Base-by-base conservation (phyloP, 805 yeast species). In the Kodamaea jinghongensis region DNA sequence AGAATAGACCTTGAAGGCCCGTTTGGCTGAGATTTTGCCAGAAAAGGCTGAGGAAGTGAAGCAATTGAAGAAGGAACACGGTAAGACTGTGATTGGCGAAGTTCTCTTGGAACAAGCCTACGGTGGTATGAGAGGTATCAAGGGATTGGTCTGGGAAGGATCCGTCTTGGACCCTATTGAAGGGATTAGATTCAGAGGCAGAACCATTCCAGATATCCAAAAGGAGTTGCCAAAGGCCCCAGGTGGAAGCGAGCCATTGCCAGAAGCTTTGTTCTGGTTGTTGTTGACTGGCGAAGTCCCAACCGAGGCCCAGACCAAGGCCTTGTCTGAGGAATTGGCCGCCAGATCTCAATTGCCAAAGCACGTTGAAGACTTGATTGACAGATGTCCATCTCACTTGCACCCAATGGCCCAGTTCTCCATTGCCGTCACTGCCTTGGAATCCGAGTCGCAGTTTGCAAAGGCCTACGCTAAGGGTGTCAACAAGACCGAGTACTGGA, bases 21-120 rank as follows among this genome's bases (percentile, higher is more conserved):
- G 95, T 64, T 90, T 93, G 63, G 95, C 89, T 42, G 95, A 87
- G 61, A 75, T 87, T 51, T 79, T 90, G 64, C 98, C 98, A 51
- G 89, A 78, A 58, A 86, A 86, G 75, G 85, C 85, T 54, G 96
- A 88, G 67, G 87, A 89, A 73, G 83, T 93, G 69, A 86, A 84
- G 73, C 78, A 81, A 56, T 81, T 91, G 67, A 89, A 91, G 71
- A 76, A 86, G 66, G 95, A 89, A 59, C 78, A 91, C 67, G 99
- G 98, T 56, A 76, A 81, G 64, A 78, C 86, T 60, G 84, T 69
- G 28, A 68, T 69, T 47, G 74, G 74, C 45, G 73, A 69, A 56
- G 74, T 69, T 47, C 54, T 65, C 38, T 59, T 65, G 35, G 71
- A 65, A 58, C 71, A 65, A 56, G 71, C 65, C 20, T 69, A 69